These are phyloP conservation scores for Collybia sp. DNA, from an alignment of 768 basidiomycete genomes.

Conservation along the genomic window DNA sequence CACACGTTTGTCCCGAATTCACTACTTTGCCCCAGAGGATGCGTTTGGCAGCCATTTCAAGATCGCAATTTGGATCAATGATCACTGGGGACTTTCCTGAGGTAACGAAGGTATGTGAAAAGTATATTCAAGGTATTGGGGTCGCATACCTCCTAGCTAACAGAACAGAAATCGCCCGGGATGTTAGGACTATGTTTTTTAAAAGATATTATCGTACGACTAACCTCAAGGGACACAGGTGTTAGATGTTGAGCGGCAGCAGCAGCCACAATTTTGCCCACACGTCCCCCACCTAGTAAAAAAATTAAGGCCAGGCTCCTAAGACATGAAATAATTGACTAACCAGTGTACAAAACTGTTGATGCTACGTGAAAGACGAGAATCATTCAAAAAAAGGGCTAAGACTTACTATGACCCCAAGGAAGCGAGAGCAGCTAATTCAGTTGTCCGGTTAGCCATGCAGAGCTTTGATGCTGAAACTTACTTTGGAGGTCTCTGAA, in stretches of 20 bases:
- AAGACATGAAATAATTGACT: neutral
- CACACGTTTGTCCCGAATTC: constrained; percentile 77
- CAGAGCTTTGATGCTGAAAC: neutral
- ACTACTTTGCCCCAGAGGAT: constrained; percentile 79
- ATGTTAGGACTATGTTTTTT: neutral
- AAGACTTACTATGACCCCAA: constrained; percentile 50
- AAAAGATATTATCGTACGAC: neutral
- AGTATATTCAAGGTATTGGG: neutral
- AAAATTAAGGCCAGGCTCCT: neutral
- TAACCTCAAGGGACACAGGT: constrained; percentile 48
- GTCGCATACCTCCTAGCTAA: constrained; percentile 41
- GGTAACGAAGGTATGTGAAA: neutral
- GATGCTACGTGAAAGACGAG: neutral
- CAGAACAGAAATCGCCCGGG: neutral
- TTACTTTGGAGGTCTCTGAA: constrained; percentile 53
- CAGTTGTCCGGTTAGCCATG: neutral
- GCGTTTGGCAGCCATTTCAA: constrained; percentile 62
- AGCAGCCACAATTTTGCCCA: constrained; percentile 61
- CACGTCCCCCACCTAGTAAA: constrained; percentile 47
- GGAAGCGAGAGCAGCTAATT: constrained; percentile 63
- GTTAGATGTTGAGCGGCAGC: constrained; percentile 79
- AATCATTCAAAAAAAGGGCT: neutral
- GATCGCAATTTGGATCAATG: constrained; percentile 64
- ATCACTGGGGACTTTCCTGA: constrained; percentile 71
- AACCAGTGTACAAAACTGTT: constrained; percentile 63